Evolutionary conservation across 257 asterid genomes (phyloP), one percentile per base, ranked within the genome.

Genomic region (Pogostemon cablin): DNA sequence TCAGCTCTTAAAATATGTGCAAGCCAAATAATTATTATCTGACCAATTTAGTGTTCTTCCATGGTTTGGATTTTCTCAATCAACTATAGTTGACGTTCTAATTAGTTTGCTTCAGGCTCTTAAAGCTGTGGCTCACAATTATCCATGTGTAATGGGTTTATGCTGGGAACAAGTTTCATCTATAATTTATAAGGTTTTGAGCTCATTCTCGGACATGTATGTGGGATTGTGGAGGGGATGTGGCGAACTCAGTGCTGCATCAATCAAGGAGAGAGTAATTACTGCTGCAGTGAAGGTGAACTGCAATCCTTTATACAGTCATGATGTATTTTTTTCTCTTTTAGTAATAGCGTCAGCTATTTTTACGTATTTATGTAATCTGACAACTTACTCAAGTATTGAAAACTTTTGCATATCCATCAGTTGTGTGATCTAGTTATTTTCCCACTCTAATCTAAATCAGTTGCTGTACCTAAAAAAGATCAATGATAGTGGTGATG

Each of bases 91-190:
- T 35, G 32, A 74, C 77, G 73, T 62, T 75, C 69, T 67, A 58
- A 34, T 71, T 77, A 57, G 68, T 75, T 63, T 72, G 60, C 69
- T 83, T 83, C 88, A 93, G 98, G 98, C 97, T 73, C 86, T 90
- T 42, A 93, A 85, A 85, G 86, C 95, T 80, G 76, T 90, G 82
- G 92, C 97, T 9, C 98, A 93, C 82, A 93, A 87, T 85, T 90
- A 90, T 79, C 98, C 97, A 58, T 85, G 82, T 65, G 84, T 80
- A 75, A 79, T 85, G 75, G 78, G 83, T 77, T 65, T 84, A 67
- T 87, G 91, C 77, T 93, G 97, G 98, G 87, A 84, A 72, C 84
- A 80, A 74, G 67, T 87, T 56, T 90, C 98, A 17, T 80, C 90
- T 60, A 71, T 79, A 56, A 80, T 80, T 67, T 78, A 70, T 65